Base-by-base conservation (phyloP, 2,329 filamentous ascomycete genomes). In the Trichoderma oligosporum region DNA sequence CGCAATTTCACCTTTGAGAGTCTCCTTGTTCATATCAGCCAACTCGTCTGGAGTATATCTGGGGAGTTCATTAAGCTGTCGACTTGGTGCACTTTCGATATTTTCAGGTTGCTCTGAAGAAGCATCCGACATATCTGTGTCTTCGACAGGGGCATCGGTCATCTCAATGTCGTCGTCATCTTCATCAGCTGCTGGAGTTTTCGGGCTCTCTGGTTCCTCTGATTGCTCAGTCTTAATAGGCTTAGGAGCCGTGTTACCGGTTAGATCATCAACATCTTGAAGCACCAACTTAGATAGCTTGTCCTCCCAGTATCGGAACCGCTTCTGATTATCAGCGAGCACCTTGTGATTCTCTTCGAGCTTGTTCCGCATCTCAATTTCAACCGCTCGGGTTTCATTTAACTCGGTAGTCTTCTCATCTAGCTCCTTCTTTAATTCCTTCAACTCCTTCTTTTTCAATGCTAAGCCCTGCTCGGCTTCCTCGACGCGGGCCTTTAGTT, bases 291-390 rank as follows among this genome's bases (percentile, higher is more conserved):
- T 97, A 52, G 81, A 80, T 7, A 96, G 78, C 76, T 97, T 97
- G 60, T 96, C 90, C 55, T 91, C 79, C 91, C 92, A 97, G 75
- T 96, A 90, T 35, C 80, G 82, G 38, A 89, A 81, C 59, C 89
- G 85, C 73, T 89, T 92, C 70, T 95, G 86, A 72, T 95, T 96
- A 68, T 97, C 93, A 0, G 76, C 73, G 12, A 97, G 81, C 8
- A 87, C 83, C 74, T 99, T 99, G 63, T 96, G 89, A 70, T 93
- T 94, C 69, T 97, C 93, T 68, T 97, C 94, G 1, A 99, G 85
- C 75, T 96, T 96, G 74, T 97, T 97, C 61, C 89, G 88, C 91
- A 97, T 97, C 73, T 99, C 94, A 60, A 99, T 97, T 72, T 99
- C 94, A 3, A 87, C 78, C 0, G 91, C 92, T 8, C 93, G 84